Percentiles rank a stretch among this genome's conserved stretches.
These are phyloP conservation scores for Agaricus blazei DNA, from an alignment of 768 basidiomycete genomes.

Conservation along the genomic window DNA sequence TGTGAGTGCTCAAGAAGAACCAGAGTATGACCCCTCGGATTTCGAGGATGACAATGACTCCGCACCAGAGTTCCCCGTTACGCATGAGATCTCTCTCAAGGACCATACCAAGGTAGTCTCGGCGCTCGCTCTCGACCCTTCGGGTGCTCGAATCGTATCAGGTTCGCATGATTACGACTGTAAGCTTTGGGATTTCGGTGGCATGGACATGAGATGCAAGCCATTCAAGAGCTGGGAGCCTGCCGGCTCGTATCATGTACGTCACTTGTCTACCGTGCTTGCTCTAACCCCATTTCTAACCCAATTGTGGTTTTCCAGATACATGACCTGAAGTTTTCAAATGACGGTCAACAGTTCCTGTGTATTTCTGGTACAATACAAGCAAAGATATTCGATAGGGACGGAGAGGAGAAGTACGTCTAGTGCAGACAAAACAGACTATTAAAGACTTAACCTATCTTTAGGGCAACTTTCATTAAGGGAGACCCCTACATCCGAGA, in stretches of 20 bases:
- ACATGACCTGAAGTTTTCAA: slow-evolving; percentile 86
- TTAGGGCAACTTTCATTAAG: slow-evolving; percentile 77
- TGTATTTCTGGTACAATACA: slow-evolving; percentile 86
- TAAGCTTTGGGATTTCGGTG: slow-evolving; percentile 99
- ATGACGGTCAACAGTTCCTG: slow-evolving; percentile 80
- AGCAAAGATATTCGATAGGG: slow-evolving; percentile 84
- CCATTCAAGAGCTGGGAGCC: slow-evolving; percentile 98
- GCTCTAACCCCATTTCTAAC: neutral
- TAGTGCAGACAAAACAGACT: slow-evolving; percentile 6
- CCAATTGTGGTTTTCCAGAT: slow-evolving; percentile 44
- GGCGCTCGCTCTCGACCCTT: slow-evolving; percentile 87
- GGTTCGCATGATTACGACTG: slow-evolving; percentile 98
- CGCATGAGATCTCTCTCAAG: slow-evolving; percentile 89
- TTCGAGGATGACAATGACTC: slow-evolving; percentile 34
- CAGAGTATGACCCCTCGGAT: slow-evolving; percentile 57
- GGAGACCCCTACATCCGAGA: slow-evolving; percentile 98
- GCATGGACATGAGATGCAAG: slow-evolving; percentile 86
- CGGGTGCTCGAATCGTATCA: slow-evolving; percentile 85
- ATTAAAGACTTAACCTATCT: slow-evolving; percentile 38
- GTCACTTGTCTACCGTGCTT: slow-evolving; percentile 18
- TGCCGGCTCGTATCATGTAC: slow-evolving; percentile 86
- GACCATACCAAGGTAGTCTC: slow-evolving; percentile 97
- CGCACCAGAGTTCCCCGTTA: slow-evolving; percentile 71
- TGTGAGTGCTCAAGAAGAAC: slow-evolving; percentile 31
- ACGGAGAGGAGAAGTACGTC: slow-evolving; percentile 89